Base-by-base conservation (phyloP, 169 alveolate species). In the Besnoitia besnoiti region DNA sequence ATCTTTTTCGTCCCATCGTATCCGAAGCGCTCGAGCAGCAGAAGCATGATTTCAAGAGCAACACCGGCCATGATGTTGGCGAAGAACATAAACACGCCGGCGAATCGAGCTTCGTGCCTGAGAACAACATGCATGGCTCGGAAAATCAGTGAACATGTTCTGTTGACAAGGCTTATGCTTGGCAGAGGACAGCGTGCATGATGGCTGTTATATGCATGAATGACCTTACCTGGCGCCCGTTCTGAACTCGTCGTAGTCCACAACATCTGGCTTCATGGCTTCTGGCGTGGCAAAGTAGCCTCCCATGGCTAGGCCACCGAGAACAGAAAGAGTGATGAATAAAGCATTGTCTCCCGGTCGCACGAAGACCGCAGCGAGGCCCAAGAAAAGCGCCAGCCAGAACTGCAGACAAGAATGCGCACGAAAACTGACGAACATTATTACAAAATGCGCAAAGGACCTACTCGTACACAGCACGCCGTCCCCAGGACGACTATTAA, bases 201-300 rank as follows among this genome's bases (percentile, higher is more conserved):
- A 0, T 12, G 21, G 35, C 27, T 55, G 27, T 55, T 33, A 0
- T 55, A 21, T 27, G 21, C 73, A 4, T 3, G 27, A 55, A 55
- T 8, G 73, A 39, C 46, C 84, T 73, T 73, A 89, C 93, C 93
- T 44, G 8, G 88, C 88, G 12, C 93, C 93, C 49, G 93, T 89
- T 85, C 50, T 46, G 88, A 89, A 89, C 39, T 89, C 93, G 75
- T 89, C 93, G 77, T 89, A 89, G 77, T 89, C 93, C 35, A 89
- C 88, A 49, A 89, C 93, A 35, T 89, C 93, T n/a, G 93, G 93
- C 55, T 89, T 89, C 93, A 89, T 89, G 33, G 93, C 93, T 39
- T 76, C 93, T 7, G 93, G 89, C 33, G 93, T 76, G 10, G 88
- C 88, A 37, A 89, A 89, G 67, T 77, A 76, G 47, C 93, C 93